Evolutionary conservation across 106 monocot genomes (phyloP).

Genomic region (Hemerocallis citrina): DNA sequence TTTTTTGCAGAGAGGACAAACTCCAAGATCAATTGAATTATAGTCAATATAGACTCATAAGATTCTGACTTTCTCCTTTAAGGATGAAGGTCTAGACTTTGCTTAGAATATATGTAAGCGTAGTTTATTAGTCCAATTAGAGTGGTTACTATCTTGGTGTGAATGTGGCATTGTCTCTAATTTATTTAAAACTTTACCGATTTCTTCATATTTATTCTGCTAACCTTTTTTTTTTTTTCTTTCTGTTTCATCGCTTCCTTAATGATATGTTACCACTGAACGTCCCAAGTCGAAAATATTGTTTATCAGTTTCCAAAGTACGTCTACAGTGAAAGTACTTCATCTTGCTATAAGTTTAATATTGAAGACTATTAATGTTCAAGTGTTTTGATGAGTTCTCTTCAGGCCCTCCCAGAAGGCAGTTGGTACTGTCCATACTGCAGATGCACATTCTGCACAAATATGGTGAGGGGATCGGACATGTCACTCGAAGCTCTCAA

Average conservation of each 20-base stretch:
- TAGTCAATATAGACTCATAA: not conserved
- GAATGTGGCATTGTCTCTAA: not conserved
- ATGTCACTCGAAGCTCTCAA: not conserved
- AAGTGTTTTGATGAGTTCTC: not conserved
- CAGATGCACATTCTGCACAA: slow-evolving; percentile 48
- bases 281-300: not conserved
- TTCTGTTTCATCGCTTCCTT: no score
- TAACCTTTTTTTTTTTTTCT: no score
- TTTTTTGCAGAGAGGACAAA: not conserved
- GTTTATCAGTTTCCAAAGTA: not conserved
- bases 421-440: slow-evolving; percentile 71
- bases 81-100: not conserved
- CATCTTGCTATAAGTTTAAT: not conserved
- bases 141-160: not conserved
- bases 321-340: not conserved
- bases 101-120: not conserved
- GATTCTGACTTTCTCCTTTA: not conserved
- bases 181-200: no score
- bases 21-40: not conserved
- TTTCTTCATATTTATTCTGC: no score
- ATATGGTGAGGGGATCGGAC: slow-evolving; percentile 3
- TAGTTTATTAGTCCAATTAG: not conserved
- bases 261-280: no score
- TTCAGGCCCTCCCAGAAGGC: slow-evolving; percentile 54
- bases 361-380: not conserved